Evolutionary conservation across 306 rosid genomes (phyloP).

Genomic region (Trichosanthes cucumerina): DNA sequence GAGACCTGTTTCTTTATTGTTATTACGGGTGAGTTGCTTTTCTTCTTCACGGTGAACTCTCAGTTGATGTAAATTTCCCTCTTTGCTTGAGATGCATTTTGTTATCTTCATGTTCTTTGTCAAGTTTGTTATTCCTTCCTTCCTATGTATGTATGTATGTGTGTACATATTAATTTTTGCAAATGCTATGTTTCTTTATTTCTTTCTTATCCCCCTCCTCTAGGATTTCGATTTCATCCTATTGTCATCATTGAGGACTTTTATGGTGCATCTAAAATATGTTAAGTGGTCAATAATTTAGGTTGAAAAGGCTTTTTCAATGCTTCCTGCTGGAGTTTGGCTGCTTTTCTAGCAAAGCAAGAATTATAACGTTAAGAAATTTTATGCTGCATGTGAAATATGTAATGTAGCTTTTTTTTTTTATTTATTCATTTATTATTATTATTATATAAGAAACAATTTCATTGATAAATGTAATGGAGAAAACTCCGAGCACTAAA

Average conservation of each 20-base stretch:
- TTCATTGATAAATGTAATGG: no score
- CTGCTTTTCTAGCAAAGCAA: not conserved
- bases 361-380: not conserved
- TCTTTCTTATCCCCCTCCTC: not conserved
- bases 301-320: not conserved
- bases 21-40: conserved; percentile 71
- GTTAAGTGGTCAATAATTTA: not conserved
- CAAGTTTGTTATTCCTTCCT: not conserved
- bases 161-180: not conserved
- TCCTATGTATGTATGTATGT: no score
- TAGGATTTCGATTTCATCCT: not conserved
- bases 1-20: conserved; percentile 79
- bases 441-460: no score
- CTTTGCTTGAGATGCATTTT: not conserved
- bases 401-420: no score
- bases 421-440: no score
- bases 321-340: not conserved
- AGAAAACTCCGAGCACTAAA: no score
- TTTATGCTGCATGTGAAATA: not conserved
- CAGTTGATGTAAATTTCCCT: not conserved
- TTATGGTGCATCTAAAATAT: not conserved
- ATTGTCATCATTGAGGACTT: not conserved
- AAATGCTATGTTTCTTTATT: not conserved
- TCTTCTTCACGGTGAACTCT: not conserved
- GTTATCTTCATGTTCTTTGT: not conserved